These are phyloP conservation scores for Pestalotiopsis sp. DNA, from an alignment of 2,329 filamentous ascomycete genomes.

Conservation along the genomic window DNA sequence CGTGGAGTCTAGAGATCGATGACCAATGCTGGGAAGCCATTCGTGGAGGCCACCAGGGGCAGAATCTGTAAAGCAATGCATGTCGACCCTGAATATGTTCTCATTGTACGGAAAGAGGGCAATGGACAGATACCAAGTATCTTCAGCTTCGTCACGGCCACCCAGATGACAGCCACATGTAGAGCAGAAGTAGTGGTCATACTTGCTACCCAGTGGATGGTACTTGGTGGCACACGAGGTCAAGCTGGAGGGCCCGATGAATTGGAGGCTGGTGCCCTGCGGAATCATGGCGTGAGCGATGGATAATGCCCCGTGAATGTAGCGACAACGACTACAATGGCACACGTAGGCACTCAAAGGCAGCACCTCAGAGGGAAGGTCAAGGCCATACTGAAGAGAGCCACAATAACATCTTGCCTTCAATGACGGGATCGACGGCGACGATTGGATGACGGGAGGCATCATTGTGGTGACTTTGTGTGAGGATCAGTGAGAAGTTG, in stretches of 20 bases:
- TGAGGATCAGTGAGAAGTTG: neutral
- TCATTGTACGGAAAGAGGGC: neutral
- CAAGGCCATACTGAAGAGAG: constrained; percentile 4
- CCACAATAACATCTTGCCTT: constrained; percentile 8
- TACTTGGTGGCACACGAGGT: neutral
- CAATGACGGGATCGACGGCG: neutral
- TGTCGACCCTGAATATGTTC: neutral
- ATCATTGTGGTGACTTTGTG: neutral
- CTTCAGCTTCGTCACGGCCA: neutral
- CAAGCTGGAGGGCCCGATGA: neutral
- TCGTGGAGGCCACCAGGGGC: constrained; percentile 11
- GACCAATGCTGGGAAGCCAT: constrained; percentile 10
- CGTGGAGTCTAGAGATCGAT: neutral
- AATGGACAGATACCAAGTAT: constrained; percentile 6
- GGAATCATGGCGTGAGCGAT: constrained; percentile 4
- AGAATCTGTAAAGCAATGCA: constrained; percentile 9
- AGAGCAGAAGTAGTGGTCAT: constrained; percentile 5
- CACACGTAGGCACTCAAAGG: constrained; percentile 10
- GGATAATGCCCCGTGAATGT: constrained; percentile 9
- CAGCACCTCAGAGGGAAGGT: neutral
- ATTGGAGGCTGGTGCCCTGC: neutral
- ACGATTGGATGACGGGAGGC: neutral
- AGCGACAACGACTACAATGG: constrained; percentile 13
- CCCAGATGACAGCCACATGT: constrained; percentile 13
- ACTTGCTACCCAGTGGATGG: neutral